phyloP scores from a whole-genome alignment of 768 basidiomycete species.

The Calocybe cyanea region DNA sequence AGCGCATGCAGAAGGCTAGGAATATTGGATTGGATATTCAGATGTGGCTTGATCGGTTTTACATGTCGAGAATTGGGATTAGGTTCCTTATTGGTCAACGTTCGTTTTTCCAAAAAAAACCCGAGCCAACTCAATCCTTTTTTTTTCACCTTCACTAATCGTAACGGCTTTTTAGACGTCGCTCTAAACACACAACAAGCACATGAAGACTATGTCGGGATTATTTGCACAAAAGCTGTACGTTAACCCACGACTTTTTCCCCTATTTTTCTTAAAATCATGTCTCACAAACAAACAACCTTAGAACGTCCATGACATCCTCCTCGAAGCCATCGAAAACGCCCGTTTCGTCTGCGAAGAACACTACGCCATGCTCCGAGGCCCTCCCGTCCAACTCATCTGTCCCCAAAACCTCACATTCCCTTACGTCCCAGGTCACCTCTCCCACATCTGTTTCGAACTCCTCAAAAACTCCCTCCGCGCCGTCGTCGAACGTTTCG shows the following conservation, averaged over 20 bases:
- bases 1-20: conserved; percentile 62
- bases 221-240: conserved; percentile 91
- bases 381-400: conserved; percentile 93
- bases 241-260: conserved; percentile 24
- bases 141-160: neutral
- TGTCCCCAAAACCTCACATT: conserved; percentile 85
- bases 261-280: neutral
- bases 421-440: conserved; percentile 93
- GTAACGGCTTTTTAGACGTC: conserved; percentile 63
- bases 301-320: conserved; percentile 92
- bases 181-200: conserved; percentile 90
- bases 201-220: conserved; percentile 91
- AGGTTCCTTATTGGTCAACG: conserved; percentile 97
- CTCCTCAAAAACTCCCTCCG: conserved; percentile 96
- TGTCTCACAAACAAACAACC: neutral
- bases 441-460: conserved; percentile 96
- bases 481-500: conserved; percentile 92
- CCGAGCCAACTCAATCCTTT: too few relatives aligned
- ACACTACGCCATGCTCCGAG: conserved; percentile 93
- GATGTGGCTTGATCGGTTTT: conserved; percentile 95
- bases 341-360: conserved; percentile 94
- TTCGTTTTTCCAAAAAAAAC: conserved; percentile 48
- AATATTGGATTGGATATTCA: conserved; percentile 87
- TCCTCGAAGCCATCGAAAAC: conserved; percentile 98
- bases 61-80: conserved; percentile 93